These are phyloP conservation scores for Penicillium hesseltinei DNA, from an alignment of 2,329 filamentous ascomycete species.

Conservation along the genomic window DNA sequence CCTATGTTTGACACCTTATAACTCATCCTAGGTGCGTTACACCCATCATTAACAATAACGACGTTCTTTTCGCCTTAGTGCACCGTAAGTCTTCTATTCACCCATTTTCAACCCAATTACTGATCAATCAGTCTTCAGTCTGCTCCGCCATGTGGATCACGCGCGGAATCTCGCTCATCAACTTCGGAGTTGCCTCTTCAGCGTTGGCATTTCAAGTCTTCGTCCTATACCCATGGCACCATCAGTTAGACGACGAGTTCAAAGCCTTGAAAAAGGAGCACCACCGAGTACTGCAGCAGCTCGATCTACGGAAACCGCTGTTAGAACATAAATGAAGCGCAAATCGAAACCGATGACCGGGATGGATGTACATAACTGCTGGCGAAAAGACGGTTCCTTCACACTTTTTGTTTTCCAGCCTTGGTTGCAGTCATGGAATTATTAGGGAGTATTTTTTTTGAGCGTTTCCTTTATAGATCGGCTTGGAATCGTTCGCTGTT, in stretches of 20 bases:
- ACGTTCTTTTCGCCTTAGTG: not conserved
- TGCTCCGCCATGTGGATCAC: constrained; percentile 44
- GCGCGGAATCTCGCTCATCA: constrained; percentile 58
- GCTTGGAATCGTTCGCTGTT: not conserved
- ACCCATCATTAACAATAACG: not conserved
- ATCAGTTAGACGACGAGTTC: constrained; percentile 63
- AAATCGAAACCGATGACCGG: not conserved
- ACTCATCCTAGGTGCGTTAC: not conserved
- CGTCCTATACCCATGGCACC: constrained; percentile 70
- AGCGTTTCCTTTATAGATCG: not conserved
- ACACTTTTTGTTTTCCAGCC: not conserved
- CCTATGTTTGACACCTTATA: not conserved
- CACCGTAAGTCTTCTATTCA: not conserved
- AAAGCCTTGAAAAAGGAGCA: constrained; percentile 60
- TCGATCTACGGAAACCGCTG: not conserved
- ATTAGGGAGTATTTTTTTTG: not conserved
- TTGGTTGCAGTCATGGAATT: not conserved
- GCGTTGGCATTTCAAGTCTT: constrained; percentile 67
- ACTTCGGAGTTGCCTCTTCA: constrained; percentile 64
- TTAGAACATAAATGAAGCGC: not conserved
- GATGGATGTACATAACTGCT: not conserved
- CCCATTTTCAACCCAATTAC: not conserved
- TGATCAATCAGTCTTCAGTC: not conserved
- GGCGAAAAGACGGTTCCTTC: not conserved
- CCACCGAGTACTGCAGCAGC: constrained; percentile 31